These are phyloP conservation scores for Spathaspora gorwiae DNA, from an alignment of 805 yeast species.

Conservation along the genomic window DNA sequence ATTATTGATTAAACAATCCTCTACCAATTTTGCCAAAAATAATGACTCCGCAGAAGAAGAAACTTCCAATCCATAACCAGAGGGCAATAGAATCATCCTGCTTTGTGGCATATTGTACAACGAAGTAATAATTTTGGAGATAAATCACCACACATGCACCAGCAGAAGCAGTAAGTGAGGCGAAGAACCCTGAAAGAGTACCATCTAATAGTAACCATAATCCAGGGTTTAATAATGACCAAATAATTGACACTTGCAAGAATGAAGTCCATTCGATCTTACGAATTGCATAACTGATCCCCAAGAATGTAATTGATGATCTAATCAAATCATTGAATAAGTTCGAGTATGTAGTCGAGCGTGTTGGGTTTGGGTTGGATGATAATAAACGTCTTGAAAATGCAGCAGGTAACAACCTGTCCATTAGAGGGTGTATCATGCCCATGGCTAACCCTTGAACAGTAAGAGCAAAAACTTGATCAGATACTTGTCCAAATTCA, in stretches of 20 bases:
- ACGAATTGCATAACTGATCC: constrained; percentile 66
- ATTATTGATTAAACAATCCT: constrained; percentile 30
- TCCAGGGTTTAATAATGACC: constrained; percentile 60
- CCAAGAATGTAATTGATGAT: constrained; percentile 58
- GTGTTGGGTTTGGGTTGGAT: constrained; percentile 34
- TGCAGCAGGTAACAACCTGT: constrained; percentile 23
- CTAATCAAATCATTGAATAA: constrained; percentile 35
- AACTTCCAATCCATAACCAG: constrained; percentile 55
- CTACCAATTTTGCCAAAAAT: constrained; percentile 70
- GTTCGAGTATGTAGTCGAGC: constrained; percentile 19
- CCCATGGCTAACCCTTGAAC: constrained; percentile 59
- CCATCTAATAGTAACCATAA: constrained; percentile 67
- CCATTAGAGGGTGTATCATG: constrained; percentile 45
- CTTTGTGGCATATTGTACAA: constrained; percentile 11
- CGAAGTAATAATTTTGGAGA: constrained; percentile 20
- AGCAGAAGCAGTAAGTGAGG: constrained; percentile 28
- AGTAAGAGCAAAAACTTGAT: constrained; percentile 24
- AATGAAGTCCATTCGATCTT: constrained; percentile 66
- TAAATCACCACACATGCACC: constrained; percentile 29
- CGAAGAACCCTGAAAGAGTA: constrained; percentile 47
- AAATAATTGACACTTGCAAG: constrained; percentile 58
- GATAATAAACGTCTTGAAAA: constrained; percentile 30
- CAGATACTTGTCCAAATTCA: constrained; percentile 8
- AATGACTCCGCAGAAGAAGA: constrained; percentile 60
- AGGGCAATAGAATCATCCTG: constrained; percentile 35